phyloP scores from a whole-genome alignment of 2,329 filamentous ascomycete species.

The Colletotrichum godetiae region DNA sequence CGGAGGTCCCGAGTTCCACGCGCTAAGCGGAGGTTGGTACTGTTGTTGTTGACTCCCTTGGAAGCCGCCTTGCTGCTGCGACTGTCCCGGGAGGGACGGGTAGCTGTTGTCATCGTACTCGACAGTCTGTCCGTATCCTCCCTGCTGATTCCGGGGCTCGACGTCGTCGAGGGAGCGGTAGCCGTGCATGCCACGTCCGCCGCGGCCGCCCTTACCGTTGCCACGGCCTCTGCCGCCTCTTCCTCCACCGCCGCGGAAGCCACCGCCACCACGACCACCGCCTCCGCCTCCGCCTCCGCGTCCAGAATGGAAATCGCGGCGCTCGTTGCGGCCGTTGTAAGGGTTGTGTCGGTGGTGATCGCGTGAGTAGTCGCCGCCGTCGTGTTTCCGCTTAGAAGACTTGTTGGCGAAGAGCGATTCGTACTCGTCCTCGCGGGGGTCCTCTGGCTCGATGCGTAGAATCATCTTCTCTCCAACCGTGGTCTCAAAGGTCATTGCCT shows the following conservation, averaged over 20 bases:
- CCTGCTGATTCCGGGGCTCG: constrained; percentile 58
- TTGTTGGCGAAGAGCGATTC: constrained; percentile 72
- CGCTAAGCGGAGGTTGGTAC: constrained; percentile 25
- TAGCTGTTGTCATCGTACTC: constrained; percentile 58
- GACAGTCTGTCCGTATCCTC: constrained; percentile 54
- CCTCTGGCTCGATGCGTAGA: constrained; percentile 81
- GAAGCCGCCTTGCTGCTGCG: constrained; percentile 34
- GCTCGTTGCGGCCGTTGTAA: constrained; percentile 51
- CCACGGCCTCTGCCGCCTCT: constrained; percentile 52
- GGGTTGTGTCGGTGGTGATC: constrained; percentile 40
- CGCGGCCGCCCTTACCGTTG: constrained; percentile 55
- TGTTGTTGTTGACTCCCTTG: constrained; percentile 38
- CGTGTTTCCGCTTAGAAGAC: constrained; percentile 69
- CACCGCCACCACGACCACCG: constrained; percentile 49
- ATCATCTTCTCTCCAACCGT: constrained; percentile 88
- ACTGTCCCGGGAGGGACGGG: constrained; percentile 40
- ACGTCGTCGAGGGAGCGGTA: constrained; percentile 79
- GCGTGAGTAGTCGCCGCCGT: constrained; percentile 45
- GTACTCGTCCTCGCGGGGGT: constrained; percentile 70
- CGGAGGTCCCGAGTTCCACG: constrained; percentile 20
- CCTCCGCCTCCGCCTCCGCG: constrained; percentile 51
- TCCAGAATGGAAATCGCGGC: constrained; percentile 56
- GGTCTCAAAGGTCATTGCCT: constrained; percentile 82
- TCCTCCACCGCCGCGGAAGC: constrained; percentile 52
- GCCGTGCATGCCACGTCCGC: constrained; percentile 61